Evolutionary conservation across 768 basidiomycete species (phyloP).

Genomic region (Boletus eberwhitei): DNA sequence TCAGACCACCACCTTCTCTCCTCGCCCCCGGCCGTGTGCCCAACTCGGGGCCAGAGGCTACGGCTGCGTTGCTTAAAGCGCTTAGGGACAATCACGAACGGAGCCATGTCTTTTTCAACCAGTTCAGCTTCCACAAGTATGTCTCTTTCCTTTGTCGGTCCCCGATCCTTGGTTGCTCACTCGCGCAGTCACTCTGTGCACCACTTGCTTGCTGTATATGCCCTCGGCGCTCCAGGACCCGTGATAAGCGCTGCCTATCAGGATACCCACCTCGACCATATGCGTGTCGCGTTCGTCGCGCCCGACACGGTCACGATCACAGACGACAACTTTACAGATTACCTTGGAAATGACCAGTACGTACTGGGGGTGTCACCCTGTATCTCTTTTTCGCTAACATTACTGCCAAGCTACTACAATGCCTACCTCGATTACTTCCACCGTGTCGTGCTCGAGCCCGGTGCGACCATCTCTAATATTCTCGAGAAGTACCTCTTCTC

Average conservation of each 20-base stretch:
- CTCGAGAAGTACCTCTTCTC: conserved; percentile 68
- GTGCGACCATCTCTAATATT: conserved; percentile 30
- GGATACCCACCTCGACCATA: conserved; percentile 37
- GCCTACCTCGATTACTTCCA: conserved; percentile 34
- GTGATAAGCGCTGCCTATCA: conserved; percentile 43
- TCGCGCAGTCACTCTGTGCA: conserved; percentile 54
- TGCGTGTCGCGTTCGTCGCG: conserved; percentile 33
- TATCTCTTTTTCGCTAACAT: not conserved
- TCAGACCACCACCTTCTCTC: conserved; percentile 30
- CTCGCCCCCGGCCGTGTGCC: conserved; percentile 38
- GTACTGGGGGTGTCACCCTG: not conserved
- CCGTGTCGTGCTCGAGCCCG: conserved; percentile 28
- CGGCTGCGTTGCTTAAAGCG: conserved; percentile 35
- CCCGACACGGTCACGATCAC: conserved; percentile 26
- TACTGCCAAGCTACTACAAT: conserved; percentile 26
- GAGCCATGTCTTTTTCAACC: conserved; percentile 54
- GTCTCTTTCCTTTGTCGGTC: not conserved
- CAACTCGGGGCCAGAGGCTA: conserved; percentile 38
- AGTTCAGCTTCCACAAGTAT: conserved; percentile 33
- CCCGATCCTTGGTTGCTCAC: not conserved
- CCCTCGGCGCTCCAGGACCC: conserved; percentile 49
- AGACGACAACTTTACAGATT: conserved; percentile 21
- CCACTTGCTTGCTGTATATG: conserved; percentile 55
- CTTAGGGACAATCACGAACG: conserved; percentile 52
- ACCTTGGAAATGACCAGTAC: conserved; percentile 32